Conservation (phyloP, 345 rosid genomes). For the Lepidium didymum region DNA sequence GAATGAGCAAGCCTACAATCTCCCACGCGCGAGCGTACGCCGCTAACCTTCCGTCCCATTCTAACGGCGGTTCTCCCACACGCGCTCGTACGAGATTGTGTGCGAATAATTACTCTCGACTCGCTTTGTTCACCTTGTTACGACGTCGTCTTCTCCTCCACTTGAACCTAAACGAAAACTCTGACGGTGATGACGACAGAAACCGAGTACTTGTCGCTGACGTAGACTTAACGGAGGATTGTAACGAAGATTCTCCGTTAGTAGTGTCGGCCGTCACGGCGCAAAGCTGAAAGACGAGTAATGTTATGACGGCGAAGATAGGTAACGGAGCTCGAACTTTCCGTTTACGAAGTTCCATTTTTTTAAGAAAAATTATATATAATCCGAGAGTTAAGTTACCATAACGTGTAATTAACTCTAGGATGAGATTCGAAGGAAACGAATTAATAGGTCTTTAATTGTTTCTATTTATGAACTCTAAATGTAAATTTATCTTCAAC, state of each 20-base stretch:
- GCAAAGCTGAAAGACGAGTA: conserved; percentile 6
- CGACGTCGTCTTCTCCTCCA: conserved; percentile 14
- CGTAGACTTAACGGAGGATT: conserved; percentile 13
- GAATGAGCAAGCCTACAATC: conserved; percentile 45
- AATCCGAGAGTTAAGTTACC: conserved; percentile 16
- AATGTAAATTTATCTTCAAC: background rate
- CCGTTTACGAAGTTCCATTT: conserved; percentile 23
- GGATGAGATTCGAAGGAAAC: background rate
- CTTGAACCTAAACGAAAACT: background rate
- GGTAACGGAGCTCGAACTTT: conserved; percentile 16
- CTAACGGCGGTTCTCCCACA: conserved; percentile 20
- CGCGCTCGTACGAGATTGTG: conserved; percentile 36
- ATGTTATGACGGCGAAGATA: background rate
- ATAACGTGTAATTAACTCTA: conserved; percentile 14
- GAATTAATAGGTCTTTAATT: conserved; percentile 11
- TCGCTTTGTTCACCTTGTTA: background rate
- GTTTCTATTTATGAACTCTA: conserved; percentile 17
- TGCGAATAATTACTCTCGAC: conserved; percentile 26
- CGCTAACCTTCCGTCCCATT: conserved; percentile 39
- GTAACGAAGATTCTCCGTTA: background rate
- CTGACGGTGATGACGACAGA: background rate
- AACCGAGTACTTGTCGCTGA: background rate
- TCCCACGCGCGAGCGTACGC: conserved; percentile 27
- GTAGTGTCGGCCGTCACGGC: conserved; percentile 8
- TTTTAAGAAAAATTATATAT: too few species aligned